Evolutionary conservation across 495 filamentous ascomycete species (phyloP).

Genomic region (Ramalina intermedia): DNA sequence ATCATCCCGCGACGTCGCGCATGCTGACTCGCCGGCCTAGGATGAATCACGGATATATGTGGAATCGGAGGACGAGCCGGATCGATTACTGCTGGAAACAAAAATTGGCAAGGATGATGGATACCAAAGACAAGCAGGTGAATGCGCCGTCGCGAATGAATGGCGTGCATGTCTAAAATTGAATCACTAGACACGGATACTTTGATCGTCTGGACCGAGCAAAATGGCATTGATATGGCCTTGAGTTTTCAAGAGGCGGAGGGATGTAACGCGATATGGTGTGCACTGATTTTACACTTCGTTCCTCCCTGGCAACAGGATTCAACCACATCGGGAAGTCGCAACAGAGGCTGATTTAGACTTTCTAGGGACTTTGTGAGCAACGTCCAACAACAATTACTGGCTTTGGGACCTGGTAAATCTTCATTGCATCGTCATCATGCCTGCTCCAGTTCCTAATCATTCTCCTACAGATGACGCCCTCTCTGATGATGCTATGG

Average conservation of each 20-base stretch:
- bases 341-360: background rate
- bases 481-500: constrained; percentile 75
- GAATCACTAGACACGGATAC: constrained; percentile 48
- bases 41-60: constrained; percentile 82
- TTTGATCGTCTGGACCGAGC: constrained; percentile 94
- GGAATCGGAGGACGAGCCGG: constrained; percentile 80
- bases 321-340: too few species aligned
- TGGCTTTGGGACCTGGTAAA: constrained; percentile 35
- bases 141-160: constrained; percentile 5
- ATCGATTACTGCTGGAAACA: constrained; percentile 69
- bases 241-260: constrained; percentile 97
- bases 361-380: constrained; percentile 77
- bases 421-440: constrained; percentile 6
- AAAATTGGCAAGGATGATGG: constrained; percentile 88
- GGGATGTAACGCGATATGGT: constrained; percentile 89
- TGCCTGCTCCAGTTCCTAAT: background rate
- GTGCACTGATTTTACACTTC: constrained; percentile 8
- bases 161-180: constrained; percentile 2
- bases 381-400: constrained; percentile 58
- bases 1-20: background rate
- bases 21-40: constrained; percentile 23
- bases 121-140: constrained; percentile 98
- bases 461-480: constrained; percentile 51
- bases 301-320: background rate
- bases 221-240: constrained; percentile 82